A percentile compares a stretch with the other conserved stretches of the same genome.
These are phyloP conservation scores for Erigeron canadensis DNA, from an alignment of 129 eudicot genomes.

Conservation along the genomic window DNA sequence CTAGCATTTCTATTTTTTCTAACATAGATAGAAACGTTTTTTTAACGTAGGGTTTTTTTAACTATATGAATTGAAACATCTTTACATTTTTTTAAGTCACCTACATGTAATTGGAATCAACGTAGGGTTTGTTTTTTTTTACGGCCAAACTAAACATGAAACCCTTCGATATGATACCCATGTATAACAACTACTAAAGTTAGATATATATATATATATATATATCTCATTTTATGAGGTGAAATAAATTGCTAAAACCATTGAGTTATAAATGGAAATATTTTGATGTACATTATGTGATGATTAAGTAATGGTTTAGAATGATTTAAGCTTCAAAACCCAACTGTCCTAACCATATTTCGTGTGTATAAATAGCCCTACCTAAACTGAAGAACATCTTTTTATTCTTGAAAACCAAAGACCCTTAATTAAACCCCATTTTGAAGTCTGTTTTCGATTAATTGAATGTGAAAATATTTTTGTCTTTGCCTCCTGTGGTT, in stretches of 20 bases:
- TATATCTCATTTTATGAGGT: neutral
- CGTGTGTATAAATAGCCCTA: constrained; percentile 12
- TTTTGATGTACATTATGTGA: constrained; percentile 1
- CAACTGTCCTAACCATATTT: neutral
- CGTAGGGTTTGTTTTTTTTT: no score
- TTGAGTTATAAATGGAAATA: constrained; percentile 11
- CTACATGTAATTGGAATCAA: no score
- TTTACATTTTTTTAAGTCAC: no score
- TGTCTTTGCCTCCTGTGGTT: constrained; percentile 42
- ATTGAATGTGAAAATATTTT: constrained; percentile 37
- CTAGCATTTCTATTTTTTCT: no score
- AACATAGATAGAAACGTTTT: no score
- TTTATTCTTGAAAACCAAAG: constrained; percentile 12
- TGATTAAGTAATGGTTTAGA: neutral
- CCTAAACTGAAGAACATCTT: constrained; percentile 10
- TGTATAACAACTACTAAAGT: neutral
- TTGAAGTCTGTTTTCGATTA: constrained; percentile 18
- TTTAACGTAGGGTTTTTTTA: no score
- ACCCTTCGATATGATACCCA: no score
- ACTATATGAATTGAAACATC: no score
- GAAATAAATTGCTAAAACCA: neutral
- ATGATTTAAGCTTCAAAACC: neutral
- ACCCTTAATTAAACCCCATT: constrained; percentile 22
- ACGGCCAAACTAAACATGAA: no score
- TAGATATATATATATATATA: no score